Evolutionary conservation across 441 rosid species (phyloP).

Genomic region (Biscutella laevigata): DNA sequence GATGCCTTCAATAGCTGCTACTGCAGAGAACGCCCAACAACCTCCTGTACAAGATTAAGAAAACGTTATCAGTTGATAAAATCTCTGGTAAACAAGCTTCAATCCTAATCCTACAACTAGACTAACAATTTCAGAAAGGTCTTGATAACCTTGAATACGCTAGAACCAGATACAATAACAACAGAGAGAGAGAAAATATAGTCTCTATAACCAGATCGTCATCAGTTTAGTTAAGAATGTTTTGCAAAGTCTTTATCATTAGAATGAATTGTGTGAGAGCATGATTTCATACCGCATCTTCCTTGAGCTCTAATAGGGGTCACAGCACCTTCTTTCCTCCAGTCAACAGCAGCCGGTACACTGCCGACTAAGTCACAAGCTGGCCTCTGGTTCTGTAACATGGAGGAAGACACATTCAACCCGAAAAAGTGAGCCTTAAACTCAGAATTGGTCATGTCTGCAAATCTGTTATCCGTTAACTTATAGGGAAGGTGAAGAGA

Average conservation of each 20-base stretch:
- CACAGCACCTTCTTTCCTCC: slow-evolving; percentile 68
- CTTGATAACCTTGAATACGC: no score
- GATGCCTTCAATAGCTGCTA: slow-evolving; percentile 78
- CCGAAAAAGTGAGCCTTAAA: slow-evolving; percentile 45
- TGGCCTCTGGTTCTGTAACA: not conserved
- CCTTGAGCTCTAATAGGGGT: slow-evolving; percentile 71
- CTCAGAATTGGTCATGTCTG: slow-evolving; percentile 76
- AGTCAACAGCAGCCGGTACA: slow-evolving; percentile 43
- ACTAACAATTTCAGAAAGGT: no score
- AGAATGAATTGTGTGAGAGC: slow-evolving; percentile 1
- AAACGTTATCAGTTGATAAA: not conserved
- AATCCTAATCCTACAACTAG: no score
- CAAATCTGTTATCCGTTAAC: slow-evolving; percentile 65
- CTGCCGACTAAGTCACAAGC: not conserved
- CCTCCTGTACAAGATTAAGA: slow-evolving; percentile 38
- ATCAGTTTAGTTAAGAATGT: not conserved
- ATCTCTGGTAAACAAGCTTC: no score
- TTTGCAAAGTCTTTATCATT: slow-evolving; percentile 3
- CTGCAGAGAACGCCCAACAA: slow-evolving; percentile 88
- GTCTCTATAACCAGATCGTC: no score
- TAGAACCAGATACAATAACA: no score
- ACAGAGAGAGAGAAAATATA: no score
- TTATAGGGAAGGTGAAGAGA: slow-evolving; percentile 51
- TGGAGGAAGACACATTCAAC: not conserved
- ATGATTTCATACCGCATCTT: slow-evolving; percentile 45